Percentiles rank a stretch among this genome's conserved stretches.
Conservation (phyloP, 305 asterid species). For the Caryopteris hybrid region DNA sequence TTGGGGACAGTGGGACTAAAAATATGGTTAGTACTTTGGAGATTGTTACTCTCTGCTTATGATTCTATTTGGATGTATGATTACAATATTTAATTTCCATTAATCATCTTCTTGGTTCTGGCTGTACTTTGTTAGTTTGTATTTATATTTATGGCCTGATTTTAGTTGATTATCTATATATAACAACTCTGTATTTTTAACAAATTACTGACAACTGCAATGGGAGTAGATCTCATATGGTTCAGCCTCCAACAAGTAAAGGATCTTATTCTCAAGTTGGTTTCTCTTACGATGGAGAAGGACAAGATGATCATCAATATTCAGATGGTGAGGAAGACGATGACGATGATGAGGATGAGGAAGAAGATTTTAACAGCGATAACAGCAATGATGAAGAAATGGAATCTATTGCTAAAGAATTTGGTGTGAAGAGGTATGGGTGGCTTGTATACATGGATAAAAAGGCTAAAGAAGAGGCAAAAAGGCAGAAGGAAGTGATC, state of each 20-base stretch:
- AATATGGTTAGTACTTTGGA: too few relatives aligned
- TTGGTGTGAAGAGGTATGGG: slow-evolving; percentile 94
- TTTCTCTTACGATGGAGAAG: slow-evolving; percentile 89
- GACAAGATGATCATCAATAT: slow-evolving; percentile 53
- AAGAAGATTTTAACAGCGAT: slow-evolving; percentile 93
- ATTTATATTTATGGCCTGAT: neutral
- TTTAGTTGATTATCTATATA: neutral
- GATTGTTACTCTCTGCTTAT: neutral
- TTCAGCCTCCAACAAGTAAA: slow-evolving; percentile 66
- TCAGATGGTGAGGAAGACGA: slow-evolving; percentile 84
- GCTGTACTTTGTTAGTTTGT: neutral
- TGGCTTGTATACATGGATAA: slow-evolving; percentile 99
- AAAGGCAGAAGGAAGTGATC: slow-evolving; percentile 89
- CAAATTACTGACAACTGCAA: slow-evolving; percentile 18
- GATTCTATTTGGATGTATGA: neutral
- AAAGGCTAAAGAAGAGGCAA: slow-evolving; percentile 93
- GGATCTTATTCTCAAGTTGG: slow-evolving; percentile 97
- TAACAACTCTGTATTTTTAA: neutral
- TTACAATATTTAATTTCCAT: neutral
- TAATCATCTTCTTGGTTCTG: neutral
- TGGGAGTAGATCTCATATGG: slow-evolving; percentile 46
- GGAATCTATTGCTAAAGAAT: slow-evolving; percentile 95
- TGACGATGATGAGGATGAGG: slow-evolving; percentile 82
- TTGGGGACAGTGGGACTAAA: too few relatives aligned
- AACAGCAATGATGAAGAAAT: slow-evolving; percentile 89